A percentile compares a stretch with the other conserved stretches of the same genome.
Evolutionary conservation across 1,284 basidiomycete species (phyloP).

Genomic region (Ustilago nuda): DNA sequence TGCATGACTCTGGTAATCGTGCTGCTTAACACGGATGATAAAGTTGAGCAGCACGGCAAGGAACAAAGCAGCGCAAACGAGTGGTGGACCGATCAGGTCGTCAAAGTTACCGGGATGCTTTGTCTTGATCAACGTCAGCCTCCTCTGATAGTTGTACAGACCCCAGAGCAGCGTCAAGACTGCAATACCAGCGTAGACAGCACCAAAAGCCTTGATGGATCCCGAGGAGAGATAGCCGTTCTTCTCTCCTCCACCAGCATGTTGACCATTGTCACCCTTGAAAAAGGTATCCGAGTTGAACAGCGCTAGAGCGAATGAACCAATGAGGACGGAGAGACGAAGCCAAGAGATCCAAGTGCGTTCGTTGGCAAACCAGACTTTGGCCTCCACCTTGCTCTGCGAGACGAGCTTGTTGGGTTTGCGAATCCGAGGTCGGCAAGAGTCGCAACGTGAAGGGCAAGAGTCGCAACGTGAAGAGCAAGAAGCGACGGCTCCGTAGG

Average conservation of each 20-base stretch:
- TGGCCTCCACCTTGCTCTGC: constrained; percentile 67
- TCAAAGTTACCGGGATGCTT: constrained; percentile 88
- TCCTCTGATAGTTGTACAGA: constrained; percentile 85
- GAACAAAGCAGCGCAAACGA: constrained; percentile 65
- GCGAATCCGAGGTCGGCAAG: constrained; percentile 48
- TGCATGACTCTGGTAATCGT: constrained; percentile 40
- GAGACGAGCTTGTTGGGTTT: constrained; percentile 72
- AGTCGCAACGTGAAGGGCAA: constrained; percentile 12
- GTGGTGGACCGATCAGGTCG: constrained; percentile 66
- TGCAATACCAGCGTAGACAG: constrained; percentile 81
- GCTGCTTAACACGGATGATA: constrained; percentile 60
- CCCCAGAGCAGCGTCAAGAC: constrained; percentile 76
- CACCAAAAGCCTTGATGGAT: constrained; percentile 82
- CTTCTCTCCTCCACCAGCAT: constrained; percentile 19
- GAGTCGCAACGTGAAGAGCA: constrained; percentile 24
- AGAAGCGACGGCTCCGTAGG: constrained; percentile 42
- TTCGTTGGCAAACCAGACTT: constrained; percentile 69
- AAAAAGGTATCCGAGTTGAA: constrained; percentile 80
- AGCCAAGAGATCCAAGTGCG: constrained; percentile 88
- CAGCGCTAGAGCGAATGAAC: constrained; percentile 85
- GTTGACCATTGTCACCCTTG: constrained; percentile 47
- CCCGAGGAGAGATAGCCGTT: constrained; percentile 38
- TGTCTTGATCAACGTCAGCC: constrained; percentile 89
- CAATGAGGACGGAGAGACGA: constrained; percentile 85
- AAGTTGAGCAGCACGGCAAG: constrained; percentile 67